Base-by-base conservation (phyloP, 78 protist species). In the Emiliania huxleyi region DNA sequence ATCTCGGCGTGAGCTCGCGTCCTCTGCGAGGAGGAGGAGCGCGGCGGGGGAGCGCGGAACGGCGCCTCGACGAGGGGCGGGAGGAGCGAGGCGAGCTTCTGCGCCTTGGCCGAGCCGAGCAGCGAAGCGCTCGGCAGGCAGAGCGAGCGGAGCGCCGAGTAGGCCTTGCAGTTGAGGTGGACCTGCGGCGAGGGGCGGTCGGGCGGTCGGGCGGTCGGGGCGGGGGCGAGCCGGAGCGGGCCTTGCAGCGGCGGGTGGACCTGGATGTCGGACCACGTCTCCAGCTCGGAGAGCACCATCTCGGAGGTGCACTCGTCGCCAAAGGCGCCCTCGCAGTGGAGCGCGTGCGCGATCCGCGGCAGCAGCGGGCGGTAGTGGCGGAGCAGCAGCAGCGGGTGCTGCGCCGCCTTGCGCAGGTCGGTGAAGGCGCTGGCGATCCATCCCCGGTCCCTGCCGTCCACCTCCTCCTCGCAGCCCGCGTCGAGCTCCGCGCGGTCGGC, bases 21-120 rank as follows among this genome's bases (percentile, higher is more conserved):
- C n/a, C n/a, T n/a, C n/a, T n/a, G n/a, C n/a, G n/a, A n/a, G n/a
- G n/a, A n/a, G n/a, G n/a, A n/a, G n/a, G n/a, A n/a, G n/a, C n/a
- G n/a, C n/a, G n/a, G n/a, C n/a, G n/a, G n/a, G n/a, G n/a, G n/a
- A n/a, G n/a, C n/a, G n/a, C n/a, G n/a, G n/a, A n/a, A n/a, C n/a
- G n/a, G n/a, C 55, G 55, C 55, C 23, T 19, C 90, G 52, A 94
- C 88, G 25, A 97, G 93, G 22, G 45, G 6, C 15, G 79, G 77
- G 37, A 98, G 95, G 46, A 97, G 89, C 62, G 45, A 69, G 89
- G 97, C 98, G 11, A 98, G 94, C 6, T 81, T 93, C 44, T 73
- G 92, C 83, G 96, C 81, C 87, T 97, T 98, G 46, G 96, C 97
- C 26, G 96, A 90, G 73, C 94, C 97, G 33, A 62, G 26, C 18